Evolutionary conservation across 164 flowering plant species (phyloP), one percentile per base, ranked within the genome.

Genomic region (Macadamia integrifolia): DNA sequence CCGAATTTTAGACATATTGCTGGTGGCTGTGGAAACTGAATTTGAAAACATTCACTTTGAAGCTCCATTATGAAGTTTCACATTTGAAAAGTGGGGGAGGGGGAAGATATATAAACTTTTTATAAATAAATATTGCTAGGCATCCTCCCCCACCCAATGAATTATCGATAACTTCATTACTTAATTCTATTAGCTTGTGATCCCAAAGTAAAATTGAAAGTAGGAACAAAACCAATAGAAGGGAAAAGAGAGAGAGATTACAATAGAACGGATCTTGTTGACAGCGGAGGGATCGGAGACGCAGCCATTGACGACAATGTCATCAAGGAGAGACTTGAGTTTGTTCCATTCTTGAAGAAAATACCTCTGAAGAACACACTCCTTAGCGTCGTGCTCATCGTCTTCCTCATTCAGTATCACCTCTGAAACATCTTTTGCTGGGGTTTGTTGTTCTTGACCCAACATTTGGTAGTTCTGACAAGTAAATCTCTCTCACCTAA

Each of bases 321-420:
- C 83, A 71, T 92, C 83, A 30, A 94, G 80, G 60, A 92, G 80
- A 46, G 92, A 87, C 72, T 92, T 89, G 75, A 94, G 88, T 29
- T 82, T 73, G 60, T 82, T 79, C 99, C 97, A 94, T 65, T 94
- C 99, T 53, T 71, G 89, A 18, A 94, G 84, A 75, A 94, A 94
- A 83, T 87, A 90, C 49, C 82, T 85, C 71, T 84, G 91, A 0
- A 94, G 75, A 13, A 88, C 91, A 42, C 68, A 64, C 72, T 90
- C 93, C 55, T 85, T 85, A 35, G 91, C 76, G 57, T 81, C 99
- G 69, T 78, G 85, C 72, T 90, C 97, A 72, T 94, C 95, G 65
- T 89, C 96, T 65, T 85, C 96, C 66, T 63, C 57, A 14, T 4
- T 17, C 6, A 2, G 1, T 53, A 17, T 17, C 15, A 6, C n/a